Conservation (phyloP, 176 grass and related monocot genomes). For the Triticum turgidum region DNA sequence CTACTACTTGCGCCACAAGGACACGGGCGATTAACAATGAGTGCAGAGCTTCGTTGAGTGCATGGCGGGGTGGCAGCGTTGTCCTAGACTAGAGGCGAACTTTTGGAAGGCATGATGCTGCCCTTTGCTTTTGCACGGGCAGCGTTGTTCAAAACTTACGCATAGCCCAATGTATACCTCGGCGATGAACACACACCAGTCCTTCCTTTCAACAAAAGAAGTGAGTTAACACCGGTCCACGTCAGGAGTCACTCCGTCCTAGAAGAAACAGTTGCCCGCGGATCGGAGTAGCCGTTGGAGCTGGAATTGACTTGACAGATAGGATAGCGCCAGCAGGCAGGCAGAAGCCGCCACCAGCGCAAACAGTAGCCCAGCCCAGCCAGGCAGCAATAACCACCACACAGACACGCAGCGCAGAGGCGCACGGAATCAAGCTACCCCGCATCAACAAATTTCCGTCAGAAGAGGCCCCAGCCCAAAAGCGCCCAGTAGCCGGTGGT, state of each 20-base stretch:
- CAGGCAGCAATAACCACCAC: not conserved
- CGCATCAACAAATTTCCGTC: not conserved
- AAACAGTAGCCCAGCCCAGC: not conserved
- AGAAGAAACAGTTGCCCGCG: not conserved
- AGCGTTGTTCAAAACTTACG: no score
- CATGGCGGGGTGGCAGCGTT: no score
- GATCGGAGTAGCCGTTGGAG: conserved; percentile 23
- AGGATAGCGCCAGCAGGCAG: not conserved
- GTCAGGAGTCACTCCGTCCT: not conserved
- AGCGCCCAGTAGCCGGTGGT: not conserved
- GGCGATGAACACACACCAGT: no score
- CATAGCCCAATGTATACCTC: no score
- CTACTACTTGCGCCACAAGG: no score
- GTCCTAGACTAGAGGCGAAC: no score
- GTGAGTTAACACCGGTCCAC: no score
- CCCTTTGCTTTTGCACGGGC: not conserved
- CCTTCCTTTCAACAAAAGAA: no score
- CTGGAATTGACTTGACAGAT: not conserved
- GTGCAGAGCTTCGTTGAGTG: no score
- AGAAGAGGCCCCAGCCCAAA: not conserved
- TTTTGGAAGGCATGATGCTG: no score
- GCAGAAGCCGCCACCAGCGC: not conserved
- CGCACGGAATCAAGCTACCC: not conserved
- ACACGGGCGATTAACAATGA: not conserved
- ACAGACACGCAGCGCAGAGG: not conserved